phyloP scores from a whole-genome alignment of 2,329 filamentous ascomycete genomes.

The Calonectria hawksworthii region DNA sequence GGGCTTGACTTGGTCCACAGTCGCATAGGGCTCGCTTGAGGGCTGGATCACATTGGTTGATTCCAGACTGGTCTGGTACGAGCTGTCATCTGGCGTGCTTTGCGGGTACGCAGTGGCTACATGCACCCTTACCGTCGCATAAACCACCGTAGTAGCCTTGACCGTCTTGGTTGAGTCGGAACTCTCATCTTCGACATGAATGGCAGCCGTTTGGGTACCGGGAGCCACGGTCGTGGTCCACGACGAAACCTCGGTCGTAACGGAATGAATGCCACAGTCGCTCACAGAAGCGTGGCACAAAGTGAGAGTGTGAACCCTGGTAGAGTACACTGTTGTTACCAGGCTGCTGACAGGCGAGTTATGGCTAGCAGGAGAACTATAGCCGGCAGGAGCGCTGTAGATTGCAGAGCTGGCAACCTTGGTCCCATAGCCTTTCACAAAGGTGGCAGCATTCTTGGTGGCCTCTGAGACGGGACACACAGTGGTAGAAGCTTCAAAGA shows the following conservation, averaged over 20 bases:
- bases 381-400: too few relatives aligned
- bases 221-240: slow-evolving; percentile 37
- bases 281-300: slow-evolving; percentile 65
- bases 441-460: slow-evolving; percentile 13
- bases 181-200: slow-evolving; percentile 16
- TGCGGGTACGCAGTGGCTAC: background rate
- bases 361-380: slow-evolving; percentile 14
- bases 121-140: background rate
- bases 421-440: background rate
- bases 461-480: slow-evolving; percentile 54
- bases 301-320: slow-evolving; percentile 67
- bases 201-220: slow-evolving; percentile 36
- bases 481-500: slow-evolving; percentile 60
- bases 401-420: background rate
- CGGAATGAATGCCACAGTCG: slow-evolving; percentile 59
- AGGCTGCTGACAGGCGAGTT: slow-evolving; percentile 34
- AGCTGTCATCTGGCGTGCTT: background rate
- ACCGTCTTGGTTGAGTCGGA: slow-evolving; percentile 19
- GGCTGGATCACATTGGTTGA: background rate
- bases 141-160: slow-evolving; percentile 20
- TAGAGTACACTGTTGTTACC: slow-evolving; percentile 64
- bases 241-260: slow-evolving; percentile 49
- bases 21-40: background rate
- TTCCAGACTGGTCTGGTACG: background rate
- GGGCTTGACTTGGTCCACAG: background rate